Evolutionary conservation across 164 flowering plant genomes (phyloP), one percentile per base, ranked within the genome.

Genomic region (Annona cherimola): DNA sequence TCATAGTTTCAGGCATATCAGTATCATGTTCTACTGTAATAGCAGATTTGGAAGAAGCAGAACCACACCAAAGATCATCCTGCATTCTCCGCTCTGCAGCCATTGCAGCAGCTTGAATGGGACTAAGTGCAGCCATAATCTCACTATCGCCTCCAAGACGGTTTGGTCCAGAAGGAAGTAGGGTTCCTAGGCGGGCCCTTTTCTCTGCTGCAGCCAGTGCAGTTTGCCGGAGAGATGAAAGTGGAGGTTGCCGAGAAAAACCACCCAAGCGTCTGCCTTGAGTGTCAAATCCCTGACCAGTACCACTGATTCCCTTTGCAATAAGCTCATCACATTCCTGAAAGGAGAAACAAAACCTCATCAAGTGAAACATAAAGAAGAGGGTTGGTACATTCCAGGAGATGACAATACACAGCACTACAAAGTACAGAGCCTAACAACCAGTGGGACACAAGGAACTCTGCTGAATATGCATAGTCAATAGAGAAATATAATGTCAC

Each of bases 31-130:
- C 88, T 68, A 69, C 90, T 67, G 74, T 86, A 55, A 12, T 78
- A 65, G 71, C 64, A 45, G 50, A 76, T 76, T 77, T 90, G 72
- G 69, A 72, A 50, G 83, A 78, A 45, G 78, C 82, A 67, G 92
- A 87, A 61, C 87, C 99, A 83, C 99, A 93, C 99, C 99, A 91
- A 55, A 91, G 78, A 42, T 96, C 94, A 86, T 96, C 97, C 71
- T 83, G 95, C 57, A 89, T 67, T 79, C 99, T 84, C 81, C 98
- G 86, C 77, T 93, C 98, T 45, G 99, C 99, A 79, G 99, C 99
- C 99, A 96, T 93, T 68, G 97, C 99, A 77, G 99, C 99, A 76
- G 99, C 99, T 84, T 96, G 96, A 11, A 87, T 77, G 59, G 99
- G 99, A 83, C 87, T 91, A n/a, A 96, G 92, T 71, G 93, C 88